Percentiles rank a stretch among this genome's conserved stretches.
phyloP scores from a whole-genome alignment of 345 rosid genomes.

The Xanthoceras sorbifolium region DNA sequence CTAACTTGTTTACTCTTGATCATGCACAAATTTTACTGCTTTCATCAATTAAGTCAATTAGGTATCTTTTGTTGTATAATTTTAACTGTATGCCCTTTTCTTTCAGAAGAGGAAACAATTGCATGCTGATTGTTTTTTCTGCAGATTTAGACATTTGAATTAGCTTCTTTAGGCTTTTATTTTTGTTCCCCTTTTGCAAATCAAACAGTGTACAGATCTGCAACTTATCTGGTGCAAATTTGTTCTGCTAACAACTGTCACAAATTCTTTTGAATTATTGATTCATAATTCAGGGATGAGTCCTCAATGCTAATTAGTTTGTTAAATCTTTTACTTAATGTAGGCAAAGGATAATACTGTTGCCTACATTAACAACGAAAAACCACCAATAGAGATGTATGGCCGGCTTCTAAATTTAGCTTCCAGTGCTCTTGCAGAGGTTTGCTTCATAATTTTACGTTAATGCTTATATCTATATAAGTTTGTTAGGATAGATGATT shows the following conservation, averaged over 20 bases:
- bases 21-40: too few species aligned
- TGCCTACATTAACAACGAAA: constrained; percentile 31
- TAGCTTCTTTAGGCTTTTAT: background rate
- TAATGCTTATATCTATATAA: background rate
- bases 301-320: constrained; percentile 7
- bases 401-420: too few species aligned
- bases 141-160: too few species aligned
- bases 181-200: background rate
- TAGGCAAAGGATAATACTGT: constrained; percentile 36
- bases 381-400: too few species aligned
- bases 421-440: constrained; percentile 68
- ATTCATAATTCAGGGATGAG: background rate
- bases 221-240: background rate
- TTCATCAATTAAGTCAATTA: background rate
- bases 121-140: background rate
- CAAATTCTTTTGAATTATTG: background rate
- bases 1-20: background rate
- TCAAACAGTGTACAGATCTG: background rate
- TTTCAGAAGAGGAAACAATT: background rate
- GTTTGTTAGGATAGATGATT: background rate
- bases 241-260: background rate
- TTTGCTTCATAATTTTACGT: constrained; percentile 33
- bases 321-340: constrained; percentile 3
- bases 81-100: background rate
- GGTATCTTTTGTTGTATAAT: background rate